Percentiles rank a stretch among this genome's conserved stretches.
Conservation (phyloP, 2,329 filamentous ascomycete genomes). For the Magnaporthiopsis incrustans region DNA sequence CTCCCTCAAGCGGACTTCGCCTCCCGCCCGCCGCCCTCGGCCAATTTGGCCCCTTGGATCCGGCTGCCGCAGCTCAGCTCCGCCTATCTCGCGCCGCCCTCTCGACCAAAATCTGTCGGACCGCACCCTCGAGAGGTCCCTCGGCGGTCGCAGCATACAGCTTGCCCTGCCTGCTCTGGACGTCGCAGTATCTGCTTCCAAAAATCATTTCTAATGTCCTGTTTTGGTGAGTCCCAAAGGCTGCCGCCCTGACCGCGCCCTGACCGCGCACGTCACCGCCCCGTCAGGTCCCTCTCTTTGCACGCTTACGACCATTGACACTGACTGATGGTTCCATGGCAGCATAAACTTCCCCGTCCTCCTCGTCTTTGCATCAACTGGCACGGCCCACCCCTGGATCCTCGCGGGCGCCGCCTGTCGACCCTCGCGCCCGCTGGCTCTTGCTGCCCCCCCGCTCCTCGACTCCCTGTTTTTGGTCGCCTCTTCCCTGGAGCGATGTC, state of each 20-base stretch:
- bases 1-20: not conserved
- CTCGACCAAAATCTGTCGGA: not conserved
- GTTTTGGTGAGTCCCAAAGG: not conserved
- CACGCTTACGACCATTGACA: not conserved
- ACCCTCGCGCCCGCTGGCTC: not conserved
- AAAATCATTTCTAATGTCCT: not conserved
- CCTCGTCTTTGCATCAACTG: not conserved
- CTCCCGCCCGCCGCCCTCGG: not conserved
- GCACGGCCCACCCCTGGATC: not conserved
- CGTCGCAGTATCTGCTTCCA: not conserved
- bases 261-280: not conserved
- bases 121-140: not conserved
- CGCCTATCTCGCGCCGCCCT: too few species aligned
- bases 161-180: not conserved
- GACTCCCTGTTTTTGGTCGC: slow-evolving; percentile 9
- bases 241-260: too few species aligned
- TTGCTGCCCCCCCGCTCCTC: slow-evolving; percentile 3
- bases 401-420: not conserved
- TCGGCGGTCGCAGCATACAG: not conserved
- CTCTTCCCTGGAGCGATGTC: slow-evolving; percentile 39
- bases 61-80: too few species aligned
- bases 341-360: not conserved
- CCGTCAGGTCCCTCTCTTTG: not conserved
- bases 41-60: not conserved
- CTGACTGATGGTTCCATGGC: not conserved